Evolutionary conservation across 31 red algal genomes (phyloP), one percentile per base, ranked within the genome.

Genomic region (Bonnemaisonia californica): DNA sequence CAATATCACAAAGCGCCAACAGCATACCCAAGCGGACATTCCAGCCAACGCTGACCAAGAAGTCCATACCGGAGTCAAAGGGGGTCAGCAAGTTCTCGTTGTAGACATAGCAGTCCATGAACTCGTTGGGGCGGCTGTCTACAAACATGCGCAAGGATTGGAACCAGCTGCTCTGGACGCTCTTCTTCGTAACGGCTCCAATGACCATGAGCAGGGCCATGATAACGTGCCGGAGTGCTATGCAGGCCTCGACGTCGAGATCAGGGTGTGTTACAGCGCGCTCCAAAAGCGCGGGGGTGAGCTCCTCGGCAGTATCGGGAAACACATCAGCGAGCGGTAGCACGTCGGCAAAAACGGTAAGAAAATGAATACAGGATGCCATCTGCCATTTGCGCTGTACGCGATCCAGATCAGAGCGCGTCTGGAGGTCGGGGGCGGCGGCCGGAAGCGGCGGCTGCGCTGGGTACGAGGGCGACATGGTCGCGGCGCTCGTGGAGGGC

Each of bases 361-460:
- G 47, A 54, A 89, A 89, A 37, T 89, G 85, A 54, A 54, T 64
- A 11, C 54, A 32, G 1, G 76, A 81, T 18, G 76, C 75, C 85
- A 89, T 89, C 76, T 89, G 85, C 85, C 85, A 89, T 30, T 89
- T 89, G 66, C 76, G 64, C 57, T 81, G 85, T 31, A 89, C 85
- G 41, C 75, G 76, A 48, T 81, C 31, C 1, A 80, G 24, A 38
- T 89, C 85, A 32, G 76, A 66, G 54, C 34, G 24, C 1, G 33
- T 5, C 32, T 41, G 1, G 34, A 27, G 32, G 7, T 2, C 27
- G 11, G 9, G 27, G 26, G 77, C 48, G 1, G 21, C 29, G 77
- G 38, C 24, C 13, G 30, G 13, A 4, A 56, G 7, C 40, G 51
- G 26, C 19, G 39, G 62, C 16, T 66, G 62, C 22, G 62, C 8